Evolutionary conservation across 371 early-diverging fungal species (phyloP).

Genomic region (Mortierella sp.): DNA sequence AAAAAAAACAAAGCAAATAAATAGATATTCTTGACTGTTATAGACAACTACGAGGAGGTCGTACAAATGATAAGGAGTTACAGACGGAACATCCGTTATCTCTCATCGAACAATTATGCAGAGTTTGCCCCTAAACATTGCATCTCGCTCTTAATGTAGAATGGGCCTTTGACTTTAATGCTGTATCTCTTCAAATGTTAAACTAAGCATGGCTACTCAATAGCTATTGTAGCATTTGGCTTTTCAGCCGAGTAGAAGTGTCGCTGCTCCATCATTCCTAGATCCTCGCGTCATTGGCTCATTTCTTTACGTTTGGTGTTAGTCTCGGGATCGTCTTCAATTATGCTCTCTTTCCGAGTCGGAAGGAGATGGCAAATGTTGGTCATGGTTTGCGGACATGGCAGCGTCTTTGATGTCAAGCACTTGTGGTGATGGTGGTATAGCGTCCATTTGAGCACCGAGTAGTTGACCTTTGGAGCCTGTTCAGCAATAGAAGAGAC

Average conservation of each 20-base stretch:
- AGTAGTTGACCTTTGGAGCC: not conserved
- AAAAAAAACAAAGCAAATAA: not conserved
- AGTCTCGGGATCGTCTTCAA: not conserved
- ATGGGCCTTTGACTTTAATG: too few species aligned
- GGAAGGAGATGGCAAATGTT: not conserved
- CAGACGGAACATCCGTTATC: too few species aligned
- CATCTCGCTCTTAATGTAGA: too few species aligned
- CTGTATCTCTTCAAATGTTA: too few species aligned
- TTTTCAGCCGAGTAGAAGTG: conserved; percentile 53
- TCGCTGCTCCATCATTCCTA: conserved; percentile 77
- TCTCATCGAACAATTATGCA: too few species aligned
- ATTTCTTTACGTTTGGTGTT: conserved; percentile 49
- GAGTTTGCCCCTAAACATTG: too few species aligned
- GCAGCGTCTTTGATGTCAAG: not conserved
- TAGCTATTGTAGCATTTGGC: not conserved
- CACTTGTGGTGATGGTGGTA: not conserved
- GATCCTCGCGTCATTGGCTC: conserved; percentile 70
- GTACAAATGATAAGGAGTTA: too few species aligned
- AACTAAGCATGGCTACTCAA: too few species aligned
- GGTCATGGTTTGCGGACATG: too few species aligned
- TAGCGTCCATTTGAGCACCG: not conserved
- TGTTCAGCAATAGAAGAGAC: not conserved
- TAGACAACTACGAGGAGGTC: too few species aligned
- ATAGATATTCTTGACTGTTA: too few species aligned
- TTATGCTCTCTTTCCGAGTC: not conserved